Evolutionary conservation across 257 asterid species (phyloP).

Genomic region (Vinca minor): DNA sequence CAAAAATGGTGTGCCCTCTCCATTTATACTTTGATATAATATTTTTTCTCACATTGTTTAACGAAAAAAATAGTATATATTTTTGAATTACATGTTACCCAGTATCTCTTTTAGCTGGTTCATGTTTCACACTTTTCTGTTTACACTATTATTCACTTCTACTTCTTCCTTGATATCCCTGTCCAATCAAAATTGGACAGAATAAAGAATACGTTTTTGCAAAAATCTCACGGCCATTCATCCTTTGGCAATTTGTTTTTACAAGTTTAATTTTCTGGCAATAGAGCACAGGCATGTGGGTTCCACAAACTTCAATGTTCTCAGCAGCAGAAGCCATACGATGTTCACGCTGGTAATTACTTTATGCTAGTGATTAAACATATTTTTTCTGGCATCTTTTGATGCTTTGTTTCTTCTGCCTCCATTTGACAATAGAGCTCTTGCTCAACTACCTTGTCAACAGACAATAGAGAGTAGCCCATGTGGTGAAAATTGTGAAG

Average conservation of each 20-base stretch:
- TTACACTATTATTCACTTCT: not conserved
- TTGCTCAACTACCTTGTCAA: constrained; percentile 22
- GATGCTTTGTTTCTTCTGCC: not conserved
- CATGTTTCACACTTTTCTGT: not conserved
- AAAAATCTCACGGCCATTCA: not conserved
- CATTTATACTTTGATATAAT: not conserved
- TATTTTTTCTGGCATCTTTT: constrained; percentile 1
- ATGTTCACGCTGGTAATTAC: constrained; percentile 84
- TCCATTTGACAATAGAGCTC: constrained; percentile 1
- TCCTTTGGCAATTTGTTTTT: constrained; percentile 13
- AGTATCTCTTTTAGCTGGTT: not conserved
- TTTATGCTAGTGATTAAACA: not conserved
- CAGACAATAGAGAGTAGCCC: constrained; percentile 99
- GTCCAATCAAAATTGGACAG: not conserved
- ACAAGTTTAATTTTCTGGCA: constrained; percentile 21
- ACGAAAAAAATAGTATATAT: not conserved
- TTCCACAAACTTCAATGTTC: constrained; percentile 95
- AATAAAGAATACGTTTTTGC: not conserved
- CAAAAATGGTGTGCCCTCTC: not conserved
- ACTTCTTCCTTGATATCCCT: not conserved
- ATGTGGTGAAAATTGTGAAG: constrained; percentile 76
- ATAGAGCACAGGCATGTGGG: constrained; percentile 99
- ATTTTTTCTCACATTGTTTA: not conserved
- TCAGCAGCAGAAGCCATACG: constrained; percentile 99
- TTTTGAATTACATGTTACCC: not conserved